These are phyloP conservation scores for Arthrinium phaeospermum DNA, from an alignment of 2,329 filamentous ascomycete species.

Conservation along the genomic window DNA sequence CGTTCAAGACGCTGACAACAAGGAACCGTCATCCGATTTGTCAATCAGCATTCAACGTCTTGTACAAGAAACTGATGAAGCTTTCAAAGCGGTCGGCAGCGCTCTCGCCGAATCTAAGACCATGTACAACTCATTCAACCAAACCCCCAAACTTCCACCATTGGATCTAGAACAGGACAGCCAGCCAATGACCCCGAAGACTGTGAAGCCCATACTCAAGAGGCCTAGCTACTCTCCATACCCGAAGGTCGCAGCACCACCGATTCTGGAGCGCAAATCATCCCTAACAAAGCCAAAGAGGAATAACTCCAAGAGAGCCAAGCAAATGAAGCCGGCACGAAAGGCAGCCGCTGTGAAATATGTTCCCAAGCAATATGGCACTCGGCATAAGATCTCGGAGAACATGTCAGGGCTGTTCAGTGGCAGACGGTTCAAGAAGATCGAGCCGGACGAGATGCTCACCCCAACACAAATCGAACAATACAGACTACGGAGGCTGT, in stretches of 20 bases:
- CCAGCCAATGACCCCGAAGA: not conserved
- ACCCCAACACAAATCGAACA: conserved; percentile 57
- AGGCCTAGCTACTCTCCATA: conserved; percentile 30
- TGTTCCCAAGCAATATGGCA: conserved; percentile 35
- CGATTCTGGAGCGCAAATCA: conserved; percentile 34
- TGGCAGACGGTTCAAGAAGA: conserved; percentile 58
- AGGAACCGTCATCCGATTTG: conserved; percentile 35
- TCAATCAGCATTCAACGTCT: conserved; percentile 50
- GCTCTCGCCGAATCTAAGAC: conserved; percentile 46
- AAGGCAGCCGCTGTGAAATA: conserved; percentile 34
- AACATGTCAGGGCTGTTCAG: conserved; percentile 64
- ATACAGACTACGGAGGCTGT: conserved; percentile 47
- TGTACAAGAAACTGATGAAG: conserved; percentile 55
- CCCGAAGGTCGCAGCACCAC: conserved; percentile 29
- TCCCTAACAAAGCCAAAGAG: conserved; percentile 45
- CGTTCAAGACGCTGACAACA: conserved; percentile 26
- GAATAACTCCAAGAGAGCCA: conserved; percentile 47
- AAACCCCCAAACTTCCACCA: conserved; percentile 36
- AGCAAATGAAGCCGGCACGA: conserved; percentile 35
- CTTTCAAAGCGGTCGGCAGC: conserved; percentile 52
- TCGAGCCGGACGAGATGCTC: conserved; percentile 65
- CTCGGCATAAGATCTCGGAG: conserved; percentile 60
- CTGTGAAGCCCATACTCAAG: conserved; percentile 14
- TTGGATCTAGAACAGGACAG: conserved; percentile 23
- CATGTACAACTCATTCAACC: conserved; percentile 34